Percentiles rank a stretch among this genome's conserved stretches.
Conservation (phyloP, 208 protist genomes). For the Dictyostelium gargantuum region DNA sequence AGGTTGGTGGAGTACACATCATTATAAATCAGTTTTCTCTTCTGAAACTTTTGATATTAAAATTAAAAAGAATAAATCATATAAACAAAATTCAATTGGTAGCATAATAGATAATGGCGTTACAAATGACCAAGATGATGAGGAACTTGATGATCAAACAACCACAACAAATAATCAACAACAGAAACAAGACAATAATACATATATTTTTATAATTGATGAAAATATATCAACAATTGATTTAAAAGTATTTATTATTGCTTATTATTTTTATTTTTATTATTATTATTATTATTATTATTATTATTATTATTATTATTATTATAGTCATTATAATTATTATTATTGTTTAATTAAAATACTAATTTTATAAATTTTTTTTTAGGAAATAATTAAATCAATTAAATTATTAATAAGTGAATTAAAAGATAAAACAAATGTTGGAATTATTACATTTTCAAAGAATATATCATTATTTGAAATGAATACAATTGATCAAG, state of each 20-base stretch:
- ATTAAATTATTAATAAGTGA: neutral
- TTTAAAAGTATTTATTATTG: neutral
- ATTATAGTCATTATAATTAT: too few relatives aligned
- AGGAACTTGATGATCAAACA: neutral
- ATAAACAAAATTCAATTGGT: neutral
- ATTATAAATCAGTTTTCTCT: neutral
- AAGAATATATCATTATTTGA: slow-evolving; percentile 56
- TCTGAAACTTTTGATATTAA: slow-evolving; percentile 32
- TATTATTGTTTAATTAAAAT: too few relatives aligned
- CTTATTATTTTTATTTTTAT: too few relatives aligned
- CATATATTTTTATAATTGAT: slow-evolving; percentile 55
- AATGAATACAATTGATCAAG: neutral
- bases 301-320: too few relatives aligned
- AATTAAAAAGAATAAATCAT: neutral
- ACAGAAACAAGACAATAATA: neutral
- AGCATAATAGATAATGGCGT: too few relatives aligned
- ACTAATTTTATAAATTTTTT: neutral
- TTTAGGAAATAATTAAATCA: neutral
- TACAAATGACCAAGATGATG: neutral
- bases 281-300: too few relatives aligned
- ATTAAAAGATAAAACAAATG: neutral
- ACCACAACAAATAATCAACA: neutral
- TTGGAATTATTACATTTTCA: neutral
- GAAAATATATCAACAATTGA: slow-evolving; percentile 12
- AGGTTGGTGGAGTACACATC: slow-evolving; percentile 39